phyloP scores from a whole-genome alignment of 768 basidiomycete species.

The Strobilomyces echinocephalus region DNA sequence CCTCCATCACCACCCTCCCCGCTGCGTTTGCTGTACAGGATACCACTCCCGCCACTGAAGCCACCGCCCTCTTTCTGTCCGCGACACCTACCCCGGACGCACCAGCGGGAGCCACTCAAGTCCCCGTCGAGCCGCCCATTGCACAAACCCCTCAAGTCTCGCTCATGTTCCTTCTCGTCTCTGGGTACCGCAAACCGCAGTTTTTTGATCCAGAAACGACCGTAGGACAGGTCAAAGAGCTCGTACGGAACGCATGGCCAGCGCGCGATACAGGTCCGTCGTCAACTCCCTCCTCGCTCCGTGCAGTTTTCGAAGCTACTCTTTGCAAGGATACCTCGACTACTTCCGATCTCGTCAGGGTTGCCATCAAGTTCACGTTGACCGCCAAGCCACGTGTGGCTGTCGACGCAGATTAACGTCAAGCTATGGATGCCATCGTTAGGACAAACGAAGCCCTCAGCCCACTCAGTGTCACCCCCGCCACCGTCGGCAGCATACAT shows the following conservation, averaged over 20 bases:
- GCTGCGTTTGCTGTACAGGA: constrained; percentile 5
- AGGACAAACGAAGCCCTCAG: too few relatives aligned
- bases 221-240: constrained; percentile 74
- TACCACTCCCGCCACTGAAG: neutral
- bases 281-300: constrained; percentile 7
- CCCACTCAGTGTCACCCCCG: too few relatives aligned
- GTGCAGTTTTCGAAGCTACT: neutral
- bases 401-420: too few relatives aligned
- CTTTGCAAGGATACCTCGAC: too few relatives aligned
- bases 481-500: too few relatives aligned
- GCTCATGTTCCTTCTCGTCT: constrained; percentile 69
- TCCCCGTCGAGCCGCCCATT: constrained; percentile 20
- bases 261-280: constrained; percentile 41
- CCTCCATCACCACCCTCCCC: constrained; percentile 23
- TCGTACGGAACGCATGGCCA: constrained; percentile 82
- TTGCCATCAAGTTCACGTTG: too few relatives aligned
- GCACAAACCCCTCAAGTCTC: constrained; percentile 62
- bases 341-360: too few relatives aligned
- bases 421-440: too few relatives aligned
- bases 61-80: neutral
- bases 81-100: constrained; percentile 2
- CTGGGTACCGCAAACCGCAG: constrained; percentile 65
- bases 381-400: too few relatives aligned
- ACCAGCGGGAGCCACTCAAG: constrained; percentile 4
- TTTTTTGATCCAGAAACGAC: constrained; percentile 72